Evolutionary conservation across 2,329 filamentous ascomycete genomes (phyloP), one percentile per base, ranked within the genome.

Genomic region (Pseudogymnoascus sp.): DNA sequence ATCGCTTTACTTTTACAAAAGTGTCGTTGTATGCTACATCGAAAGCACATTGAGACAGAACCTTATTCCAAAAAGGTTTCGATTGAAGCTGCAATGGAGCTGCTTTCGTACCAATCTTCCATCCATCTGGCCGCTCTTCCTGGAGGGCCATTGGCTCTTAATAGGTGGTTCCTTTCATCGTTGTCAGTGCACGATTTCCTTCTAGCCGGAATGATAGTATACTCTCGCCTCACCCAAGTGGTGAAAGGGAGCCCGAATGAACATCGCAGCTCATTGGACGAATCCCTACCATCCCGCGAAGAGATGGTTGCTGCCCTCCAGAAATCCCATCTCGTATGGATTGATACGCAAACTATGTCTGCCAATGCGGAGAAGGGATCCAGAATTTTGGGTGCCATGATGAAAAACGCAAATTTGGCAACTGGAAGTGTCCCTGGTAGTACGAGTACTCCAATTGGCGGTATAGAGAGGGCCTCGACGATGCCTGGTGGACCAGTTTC

Each of bases 111-210:
- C 62, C 82, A 84, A 67, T 66, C 73, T 35, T 69, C 71, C 31
- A 77, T 83, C 44, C 77, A 78, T 69, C 73, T 79, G 58, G 79
- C 77, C 1, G 77, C 74, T 2, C 77, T 78, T 61, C 82, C 83
- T 0, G 83, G 83, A 1, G 80, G 80, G 5, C 73, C 81, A 26
- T 71, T 87, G 11, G 74, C 76, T 63, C 73, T 76, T 31, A 77
- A 81, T 37, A 76, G 78, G 4, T 85, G 83, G 80, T 84, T 85
- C 66, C 70, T 85, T 17, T 80, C 79, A 2, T 81, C 81, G 0
- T 72, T 87, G 3, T 78, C 80, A 9, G 77, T 83, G 59, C 82
- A 85, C 59, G 84, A 87, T 68, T 87, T 83, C 59, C 72, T 87
- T 59, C 76, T 87, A 2, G 83, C 84, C 0, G 79, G 81, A 61